These are phyloP conservation scores for Skeletonema marinoi DNA, from an alignment of 108 stramenopile species.

Conservation along the genomic window DNA sequence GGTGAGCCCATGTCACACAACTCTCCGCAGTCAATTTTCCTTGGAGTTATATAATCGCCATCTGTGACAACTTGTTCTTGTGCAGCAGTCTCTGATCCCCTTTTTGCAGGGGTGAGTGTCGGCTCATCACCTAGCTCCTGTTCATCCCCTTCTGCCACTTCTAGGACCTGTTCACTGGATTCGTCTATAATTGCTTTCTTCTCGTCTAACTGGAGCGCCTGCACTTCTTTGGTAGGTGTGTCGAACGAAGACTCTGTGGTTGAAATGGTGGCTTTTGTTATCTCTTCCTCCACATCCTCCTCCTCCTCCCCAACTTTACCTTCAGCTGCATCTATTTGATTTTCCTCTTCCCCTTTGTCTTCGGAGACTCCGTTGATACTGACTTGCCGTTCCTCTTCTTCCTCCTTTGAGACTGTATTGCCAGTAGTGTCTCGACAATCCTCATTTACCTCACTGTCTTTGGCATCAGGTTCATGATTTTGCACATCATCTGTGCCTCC, in stretches of 20 bases:
- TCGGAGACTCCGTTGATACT: neutral
- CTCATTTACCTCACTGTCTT: neutral
- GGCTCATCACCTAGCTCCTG: neutral
- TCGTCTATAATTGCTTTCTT: neutral
- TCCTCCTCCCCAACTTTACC: neutral
- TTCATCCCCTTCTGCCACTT: neutral
- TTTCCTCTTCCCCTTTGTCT: neutral
- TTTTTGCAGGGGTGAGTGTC: neutral
- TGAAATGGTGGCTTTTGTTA: neutral
- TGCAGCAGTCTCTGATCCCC: neutral
- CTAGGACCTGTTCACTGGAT: neutral
- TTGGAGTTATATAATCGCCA: neutral
- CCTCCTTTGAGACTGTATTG: neutral
- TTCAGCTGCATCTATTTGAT: neutral
- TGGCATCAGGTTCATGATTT: neutral
- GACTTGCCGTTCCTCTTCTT: no score
- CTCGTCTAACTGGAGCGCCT: neutral
- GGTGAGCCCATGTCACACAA: slow-evolving; percentile 1
- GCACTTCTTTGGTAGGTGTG: neutral
- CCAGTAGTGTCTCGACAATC: neutral
- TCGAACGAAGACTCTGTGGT: neutral
- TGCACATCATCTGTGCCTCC: neutral
- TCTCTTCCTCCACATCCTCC: neutral
- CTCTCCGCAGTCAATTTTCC: neutral
- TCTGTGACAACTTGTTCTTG: neutral